A percentile compares a stretch with the other conserved stretches of the same genome.
phyloP scores from a whole-genome alignment of 2,329 filamentous ascomycete genomes.

The Sporothrix schenckii region DNA sequence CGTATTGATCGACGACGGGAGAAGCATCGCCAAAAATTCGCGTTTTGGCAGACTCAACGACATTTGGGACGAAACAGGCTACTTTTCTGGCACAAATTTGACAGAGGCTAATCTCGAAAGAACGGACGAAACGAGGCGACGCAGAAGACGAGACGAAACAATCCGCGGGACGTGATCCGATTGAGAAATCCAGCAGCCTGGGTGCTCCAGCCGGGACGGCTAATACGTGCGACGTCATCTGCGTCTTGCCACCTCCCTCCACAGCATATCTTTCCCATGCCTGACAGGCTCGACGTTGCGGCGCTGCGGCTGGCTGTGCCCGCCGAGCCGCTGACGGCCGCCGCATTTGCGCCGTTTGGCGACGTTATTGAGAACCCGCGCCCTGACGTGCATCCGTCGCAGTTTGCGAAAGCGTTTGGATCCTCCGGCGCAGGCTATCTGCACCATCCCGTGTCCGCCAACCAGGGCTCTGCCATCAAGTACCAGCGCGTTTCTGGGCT shows the following conservation, averaged over 20 bases:
- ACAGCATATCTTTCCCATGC: constrained; percentile 27
- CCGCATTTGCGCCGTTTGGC: constrained; percentile 77
- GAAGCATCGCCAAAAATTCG: not conserved
- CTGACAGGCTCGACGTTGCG: constrained; percentile 49
- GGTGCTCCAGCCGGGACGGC: constrained; percentile 10
- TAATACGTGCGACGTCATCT: constrained; percentile 18
- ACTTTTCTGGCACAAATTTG: not conserved
- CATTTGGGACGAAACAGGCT: constrained; percentile 25
- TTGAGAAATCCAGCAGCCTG: constrained; percentile 5
- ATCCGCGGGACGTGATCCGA: not conserved
- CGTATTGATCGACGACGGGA: not conserved
- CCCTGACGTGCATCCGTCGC: constrained; percentile 56
- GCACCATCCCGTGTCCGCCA: constrained; percentile 62
- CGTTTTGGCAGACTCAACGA: not conserved
- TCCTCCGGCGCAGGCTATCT: constrained; percentile 40
- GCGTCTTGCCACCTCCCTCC: not conserved
- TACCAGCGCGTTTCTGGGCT: constrained; percentile 79
- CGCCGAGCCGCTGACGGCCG: constrained; percentile 67
- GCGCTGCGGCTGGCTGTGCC: constrained; percentile 54
- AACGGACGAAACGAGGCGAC: constrained; percentile 1
- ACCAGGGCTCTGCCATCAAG: constrained; percentile 88
- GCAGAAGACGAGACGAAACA: constrained; percentile 18
- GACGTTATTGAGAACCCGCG: constrained; percentile 77
- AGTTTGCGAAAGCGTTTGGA: constrained; percentile 37
- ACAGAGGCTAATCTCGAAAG: constrained; percentile 12